Percentiles rank a stretch among this genome's conserved stretches.
Evolutionary conservation across 331 rosid species (phyloP).

Genomic region (Saraca asoca): DNA sequence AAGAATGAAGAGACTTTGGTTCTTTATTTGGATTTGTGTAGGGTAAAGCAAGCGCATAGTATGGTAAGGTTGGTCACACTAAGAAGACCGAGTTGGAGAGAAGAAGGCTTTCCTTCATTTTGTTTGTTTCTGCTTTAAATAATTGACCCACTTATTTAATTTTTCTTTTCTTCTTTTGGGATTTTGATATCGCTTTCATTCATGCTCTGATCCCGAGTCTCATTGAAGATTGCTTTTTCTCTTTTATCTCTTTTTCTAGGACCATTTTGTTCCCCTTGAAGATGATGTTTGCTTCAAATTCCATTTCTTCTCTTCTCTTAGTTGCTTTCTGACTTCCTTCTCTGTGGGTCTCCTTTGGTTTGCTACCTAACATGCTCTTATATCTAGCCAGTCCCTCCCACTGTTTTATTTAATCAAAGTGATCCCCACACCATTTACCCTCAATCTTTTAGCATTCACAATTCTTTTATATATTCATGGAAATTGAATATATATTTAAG

Average conservation of each 20-base stretch:
- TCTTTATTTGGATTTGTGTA: conserved; percentile 46
- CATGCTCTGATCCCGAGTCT: conserved; percentile 80
- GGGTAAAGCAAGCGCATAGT: conserved; percentile 44
- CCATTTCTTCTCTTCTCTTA: not conserved
- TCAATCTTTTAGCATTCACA: too few relatives aligned
- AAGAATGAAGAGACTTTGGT: conserved; percentile 39
- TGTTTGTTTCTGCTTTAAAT: conserved; percentile 56
- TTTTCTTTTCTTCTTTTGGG: conserved; percentile 39
- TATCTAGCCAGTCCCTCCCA: conserved; percentile 26
- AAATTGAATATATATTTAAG: too few relatives aligned
- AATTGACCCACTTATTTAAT: conserved; percentile 37
- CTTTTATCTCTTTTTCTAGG: conserved; percentile 45
- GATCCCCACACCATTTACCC: conserved; percentile 8
- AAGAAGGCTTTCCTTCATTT: conserved; percentile 35
- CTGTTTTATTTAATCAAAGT: conserved; percentile 44
- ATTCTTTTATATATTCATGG: too few relatives aligned
- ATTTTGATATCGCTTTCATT: conserved; percentile 44
- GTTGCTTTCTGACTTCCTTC: conserved; percentile 31
- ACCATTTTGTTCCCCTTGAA: conserved; percentile 55
- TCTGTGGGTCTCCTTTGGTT: conserved; percentile 8
- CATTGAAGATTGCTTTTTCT: conserved; percentile 49
- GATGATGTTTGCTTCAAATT: not conserved
- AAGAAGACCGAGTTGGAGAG: not conserved
- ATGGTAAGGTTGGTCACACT: too few relatives aligned
- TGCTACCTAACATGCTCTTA: conserved; percentile 25